Percentiles rank a stretch among this genome's conserved stretches.
Conservation (phyloP, 768 basidiomycete genomes). For the Cantharellus anzutake region DNA sequence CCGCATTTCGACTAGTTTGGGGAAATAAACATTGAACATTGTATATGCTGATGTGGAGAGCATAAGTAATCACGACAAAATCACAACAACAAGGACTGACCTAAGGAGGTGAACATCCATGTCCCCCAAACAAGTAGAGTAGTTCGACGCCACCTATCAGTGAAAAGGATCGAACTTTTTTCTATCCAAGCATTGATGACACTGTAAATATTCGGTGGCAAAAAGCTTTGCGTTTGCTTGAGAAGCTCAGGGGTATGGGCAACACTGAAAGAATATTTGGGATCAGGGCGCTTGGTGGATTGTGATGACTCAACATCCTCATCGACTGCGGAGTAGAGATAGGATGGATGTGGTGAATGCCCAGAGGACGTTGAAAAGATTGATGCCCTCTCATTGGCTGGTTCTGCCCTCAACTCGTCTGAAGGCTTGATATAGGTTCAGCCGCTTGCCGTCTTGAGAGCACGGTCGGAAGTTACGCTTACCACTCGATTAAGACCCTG, state of each 20-base stretch:
- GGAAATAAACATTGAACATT: slow-evolving; percentile 86
- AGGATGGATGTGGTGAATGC: too few relatives aligned
- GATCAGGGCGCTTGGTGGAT: background rate
- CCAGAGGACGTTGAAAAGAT: too few relatives aligned
- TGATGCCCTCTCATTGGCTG: too few relatives aligned
- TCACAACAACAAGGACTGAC: slow-evolving; percentile 21
- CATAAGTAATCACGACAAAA: background rate
- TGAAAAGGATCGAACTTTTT: slow-evolving; percentile 47
- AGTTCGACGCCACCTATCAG: slow-evolving; percentile 56
- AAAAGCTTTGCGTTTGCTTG: background rate
- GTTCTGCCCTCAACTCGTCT: too few relatives aligned
- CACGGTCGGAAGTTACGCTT: too few relatives aligned
- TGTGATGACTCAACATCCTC: too few relatives aligned
- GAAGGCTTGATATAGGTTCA: too few relatives aligned
- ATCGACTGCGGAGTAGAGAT: too few relatives aligned
- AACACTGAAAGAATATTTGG: background rate
- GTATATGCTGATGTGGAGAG: slow-evolving; percentile 38
- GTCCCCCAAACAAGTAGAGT: slow-evolving; percentile 61
- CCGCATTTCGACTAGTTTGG: slow-evolving; percentile 61
- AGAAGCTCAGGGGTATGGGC: background rate
- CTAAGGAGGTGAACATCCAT: slow-evolving; percentile 64
- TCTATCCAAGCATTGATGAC: slow-evolving; percentile 53
- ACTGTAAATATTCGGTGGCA: slow-evolving; percentile 24
- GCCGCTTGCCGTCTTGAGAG: too few relatives aligned
- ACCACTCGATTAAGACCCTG: too few relatives aligned